A percentile compares a stretch with the other conserved stretches of the same genome.
phyloP scores from a whole-genome alignment of 768 basidiomycete genomes.

The Pleurotus djamor region DNA sequence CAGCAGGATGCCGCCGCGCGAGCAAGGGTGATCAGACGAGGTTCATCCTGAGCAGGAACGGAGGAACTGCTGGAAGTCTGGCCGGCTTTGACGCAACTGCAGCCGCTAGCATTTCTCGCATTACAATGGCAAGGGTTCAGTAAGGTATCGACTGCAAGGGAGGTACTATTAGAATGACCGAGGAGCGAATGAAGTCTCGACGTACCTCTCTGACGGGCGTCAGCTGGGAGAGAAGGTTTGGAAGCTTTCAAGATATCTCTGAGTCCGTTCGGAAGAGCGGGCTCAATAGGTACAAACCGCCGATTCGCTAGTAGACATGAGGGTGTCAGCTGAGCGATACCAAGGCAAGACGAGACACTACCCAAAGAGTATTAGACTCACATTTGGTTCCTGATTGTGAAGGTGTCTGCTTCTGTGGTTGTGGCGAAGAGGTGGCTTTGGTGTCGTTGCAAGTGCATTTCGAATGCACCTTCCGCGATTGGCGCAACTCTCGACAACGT shows the following conservation, averaged over 20 bases:
- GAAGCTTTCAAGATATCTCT: constrained; percentile 45
- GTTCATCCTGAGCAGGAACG: constrained; percentile 9
- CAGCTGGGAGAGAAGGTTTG: constrained; percentile 27
- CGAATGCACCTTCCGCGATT: constrained; percentile 78
- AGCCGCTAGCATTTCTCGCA: constrained; percentile 25
- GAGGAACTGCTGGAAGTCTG: constrained; percentile 7
- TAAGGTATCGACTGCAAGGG: constrained; percentile 49
- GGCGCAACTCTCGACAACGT: constrained; percentile 78
- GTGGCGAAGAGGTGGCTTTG: constrained; percentile 27
- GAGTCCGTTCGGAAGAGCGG: constrained; percentile 73
- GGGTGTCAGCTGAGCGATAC: constrained; percentile 2
- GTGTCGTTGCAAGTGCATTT: constrained; percentile 69
- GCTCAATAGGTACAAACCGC: constrained; percentile 68
- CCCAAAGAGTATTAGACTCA: constrained; percentile 9
- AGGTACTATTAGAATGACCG: constrained; percentile 9
- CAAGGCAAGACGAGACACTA: neutral
- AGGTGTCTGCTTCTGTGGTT: constrained; percentile 23
- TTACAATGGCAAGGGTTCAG: constrained; percentile 67
- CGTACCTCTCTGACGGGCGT: constrained; percentile 51
- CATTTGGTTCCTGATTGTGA: constrained; percentile 17
- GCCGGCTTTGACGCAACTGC: constrained; percentile 50
- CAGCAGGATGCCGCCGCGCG: constrained; percentile 33
- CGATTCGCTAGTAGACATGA: constrained; percentile 36
- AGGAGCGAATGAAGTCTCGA: constrained; percentile 2
- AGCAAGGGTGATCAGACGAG: constrained; percentile 30